Base-by-base conservation (phyloP, 331 rosid species). In the Stylosanthes scabra region DNA sequence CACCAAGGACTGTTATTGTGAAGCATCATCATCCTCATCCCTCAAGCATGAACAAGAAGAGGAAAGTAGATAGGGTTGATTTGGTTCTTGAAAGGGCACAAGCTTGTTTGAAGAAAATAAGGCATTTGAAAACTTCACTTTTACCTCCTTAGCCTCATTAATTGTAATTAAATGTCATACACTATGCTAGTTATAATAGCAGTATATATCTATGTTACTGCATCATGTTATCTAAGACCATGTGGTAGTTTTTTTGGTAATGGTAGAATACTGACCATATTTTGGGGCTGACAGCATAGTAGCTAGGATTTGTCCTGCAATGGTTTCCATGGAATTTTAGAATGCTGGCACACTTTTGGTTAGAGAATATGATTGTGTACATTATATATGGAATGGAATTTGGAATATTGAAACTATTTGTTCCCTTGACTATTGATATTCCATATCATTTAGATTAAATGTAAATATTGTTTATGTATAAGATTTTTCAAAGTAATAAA, bases 11-110 rank as follows among this genome's bases (percentile, higher is more conserved):
- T 72, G 63, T 8, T 20, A 42, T 11, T 27, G 9, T 20, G 16
- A 72, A 63, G 71, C 64, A 67, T 31, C 37, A 31, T 5, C 37
- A 31, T 7, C 20, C 2, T 5, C 37, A 31, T 7, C 20, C 2
- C 25, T 40, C 70, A 47, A 42, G 60, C 34, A 66, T 61, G 78
- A 68, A 75, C 77, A 80, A 41, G 5, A 79, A 78, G 80, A 78
- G 81, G 59, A 83, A 50, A 78, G 3, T 31, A 31, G 78, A 83
- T 29, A 81, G 86, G 76, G 88, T 83, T 0, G 86, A 86, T 31
- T 66, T 78, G 68, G 84, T 81, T 70, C 74, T 86, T 63, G 88
- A 86, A 51, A 86, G 74, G 34, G 90, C 90, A 9, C 74, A 78
- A 31, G 72, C 51, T 49, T 86, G 88, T 70, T 75, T 86, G 2